These are phyloP conservation scores for Trichoderma orchidacearum DNA, from an alignment of 495 filamentous ascomycete species.

Conservation along the genomic window DNA sequence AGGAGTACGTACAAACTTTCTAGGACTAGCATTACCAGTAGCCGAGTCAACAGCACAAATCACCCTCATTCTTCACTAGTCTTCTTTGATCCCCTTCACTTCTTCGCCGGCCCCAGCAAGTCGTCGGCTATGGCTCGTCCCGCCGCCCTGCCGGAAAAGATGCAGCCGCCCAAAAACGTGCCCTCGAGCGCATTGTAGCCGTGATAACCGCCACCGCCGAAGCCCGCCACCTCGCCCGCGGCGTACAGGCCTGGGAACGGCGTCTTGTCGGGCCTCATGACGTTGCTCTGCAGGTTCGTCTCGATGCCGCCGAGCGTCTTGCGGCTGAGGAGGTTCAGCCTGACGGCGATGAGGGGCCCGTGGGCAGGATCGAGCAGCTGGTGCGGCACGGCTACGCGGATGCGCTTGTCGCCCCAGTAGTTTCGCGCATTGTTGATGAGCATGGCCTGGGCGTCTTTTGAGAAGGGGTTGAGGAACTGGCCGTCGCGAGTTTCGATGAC, in stretches of 20 bases:
- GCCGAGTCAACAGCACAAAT: no score
- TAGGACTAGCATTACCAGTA: background rate
- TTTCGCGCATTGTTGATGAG: slow-evolving; percentile 31
- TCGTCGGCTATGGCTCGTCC: slow-evolving; percentile 28
- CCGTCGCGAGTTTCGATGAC: slow-evolving; percentile 30
- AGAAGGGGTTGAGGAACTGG: slow-evolving; percentile 32
- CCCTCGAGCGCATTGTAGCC: slow-evolving; percentile 38
- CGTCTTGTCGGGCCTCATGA: slow-evolving; percentile 26
- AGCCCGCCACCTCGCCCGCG: slow-evolving; percentile 38
- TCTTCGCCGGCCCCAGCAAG: slow-evolving; percentile 8
- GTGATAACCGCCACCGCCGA: slow-evolving; percentile 39
- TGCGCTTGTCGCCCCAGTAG: slow-evolving; percentile 32
- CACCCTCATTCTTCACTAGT: no score
- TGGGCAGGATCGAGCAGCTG: slow-evolving; percentile 28
- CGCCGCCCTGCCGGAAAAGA: slow-evolving; percentile 35
- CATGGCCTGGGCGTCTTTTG: slow-evolving; percentile 40
- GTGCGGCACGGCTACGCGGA: slow-evolving; percentile 30
- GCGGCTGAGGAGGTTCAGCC: slow-evolving; percentile 35
- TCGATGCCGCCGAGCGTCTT: slow-evolving; percentile 41
- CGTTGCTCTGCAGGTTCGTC: slow-evolving; percentile 34
- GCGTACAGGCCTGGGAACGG: slow-evolving; percentile 34
- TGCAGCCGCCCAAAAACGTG: slow-evolving; percentile 34
- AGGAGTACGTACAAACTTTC: background rate
- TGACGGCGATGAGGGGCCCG: slow-evolving; percentile 35
- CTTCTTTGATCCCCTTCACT: slow-evolving; percentile 1